Conservation (phyloP, 2,329 filamentous ascomycete genomes). For the Penicillium janthinellum region DNA sequence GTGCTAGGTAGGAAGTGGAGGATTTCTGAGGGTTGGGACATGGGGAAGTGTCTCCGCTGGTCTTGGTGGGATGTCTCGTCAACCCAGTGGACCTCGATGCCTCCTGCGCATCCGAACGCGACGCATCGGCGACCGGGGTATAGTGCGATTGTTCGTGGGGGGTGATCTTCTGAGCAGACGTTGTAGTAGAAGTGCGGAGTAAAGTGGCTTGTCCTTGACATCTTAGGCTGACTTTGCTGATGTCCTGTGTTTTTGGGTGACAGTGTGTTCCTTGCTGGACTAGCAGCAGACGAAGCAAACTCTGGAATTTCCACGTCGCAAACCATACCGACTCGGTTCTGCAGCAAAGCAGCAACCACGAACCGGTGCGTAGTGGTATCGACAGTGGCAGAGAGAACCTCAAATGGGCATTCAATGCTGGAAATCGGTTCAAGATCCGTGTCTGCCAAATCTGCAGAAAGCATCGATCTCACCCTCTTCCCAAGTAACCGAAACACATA, state of each 20-base stretch:
- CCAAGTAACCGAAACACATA: conserved; percentile 56
- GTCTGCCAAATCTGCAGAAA: conserved; percentile 30
- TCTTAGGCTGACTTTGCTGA: not conserved
- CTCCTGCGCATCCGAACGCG: conserved; percentile 64
- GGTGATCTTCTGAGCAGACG: conserved; percentile 63
- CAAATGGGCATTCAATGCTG: conserved; percentile 58
- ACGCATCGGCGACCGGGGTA: conserved; percentile 66
- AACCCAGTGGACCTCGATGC: conserved; percentile 66
- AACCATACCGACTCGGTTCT: conserved; percentile 63
- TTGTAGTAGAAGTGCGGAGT: conserved; percentile 51
- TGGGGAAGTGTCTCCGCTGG: conserved; percentile 43
- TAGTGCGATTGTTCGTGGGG: conserved; percentile 65
- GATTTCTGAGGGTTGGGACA: conserved; percentile 45
- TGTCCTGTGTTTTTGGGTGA: not conserved
- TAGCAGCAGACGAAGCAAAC: conserved; percentile 10
- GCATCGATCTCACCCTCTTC: conserved; percentile 18
- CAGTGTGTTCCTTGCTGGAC: not conserved
- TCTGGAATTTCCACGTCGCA: conserved; percentile 52
- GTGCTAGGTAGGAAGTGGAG: conserved; percentile 62
- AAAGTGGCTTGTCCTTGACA: conserved; percentile 30
- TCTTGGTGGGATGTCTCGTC: conserved; percentile 49
- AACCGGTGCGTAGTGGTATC: conserved; percentile 60
- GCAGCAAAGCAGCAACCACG: conserved; percentile 61
- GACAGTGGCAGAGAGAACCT: conserved; percentile 63
- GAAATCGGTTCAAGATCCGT: conserved; percentile 50